A percentile compares a stretch with the other conserved stretches of the same genome.
Evolutionary conservation across 306 rosid species (phyloP).

Genomic region (Senna siamea): DNA sequence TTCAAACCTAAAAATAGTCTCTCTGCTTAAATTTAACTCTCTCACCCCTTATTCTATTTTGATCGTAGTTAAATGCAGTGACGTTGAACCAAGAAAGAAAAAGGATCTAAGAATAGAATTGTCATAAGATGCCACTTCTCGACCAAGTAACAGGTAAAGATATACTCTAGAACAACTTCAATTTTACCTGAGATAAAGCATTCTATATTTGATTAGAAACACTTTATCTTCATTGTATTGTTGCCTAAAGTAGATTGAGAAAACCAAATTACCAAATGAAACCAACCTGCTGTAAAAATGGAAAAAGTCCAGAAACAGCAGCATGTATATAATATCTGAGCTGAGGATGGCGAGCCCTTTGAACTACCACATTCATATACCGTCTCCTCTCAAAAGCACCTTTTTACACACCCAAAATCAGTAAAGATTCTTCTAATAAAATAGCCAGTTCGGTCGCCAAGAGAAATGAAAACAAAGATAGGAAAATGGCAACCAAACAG

Average conservation of each 20-base stretch:
- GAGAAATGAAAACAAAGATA: constrained; percentile 11
- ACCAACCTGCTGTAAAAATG: constrained; percentile 74
- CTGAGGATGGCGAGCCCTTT: constrained; percentile 82
- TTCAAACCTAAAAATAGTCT: too few relatives aligned
- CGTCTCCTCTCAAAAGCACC: constrained; percentile 92
- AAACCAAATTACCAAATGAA: constrained; percentile 12
- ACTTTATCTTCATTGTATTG: not conserved
- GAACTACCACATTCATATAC: constrained; percentile 84
- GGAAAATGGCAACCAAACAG: constrained; percentile 29
- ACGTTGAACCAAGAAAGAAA: not conserved
- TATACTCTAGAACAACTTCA: not conserved
- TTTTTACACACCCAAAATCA: constrained; percentile 38
- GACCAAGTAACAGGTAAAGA: constrained; percentile 20
- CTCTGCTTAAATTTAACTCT: too few relatives aligned
- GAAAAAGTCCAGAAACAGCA: constrained; percentile 71
- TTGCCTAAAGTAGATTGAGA: not conserved
- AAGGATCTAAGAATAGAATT: not conserved
- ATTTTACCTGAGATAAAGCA: constrained; percentile 22
- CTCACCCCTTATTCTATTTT: too few relatives aligned
- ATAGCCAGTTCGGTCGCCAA: not conserved
- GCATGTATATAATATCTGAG: constrained; percentile 83
- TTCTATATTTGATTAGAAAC: constrained; percentile 31
- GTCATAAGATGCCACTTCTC: not conserved
- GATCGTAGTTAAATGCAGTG: not conserved
- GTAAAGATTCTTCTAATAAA: not conserved